Evolutionary conservation across 139 green algal genomes (phyloP).

Genomic region (Asterochloris erici): DNA sequence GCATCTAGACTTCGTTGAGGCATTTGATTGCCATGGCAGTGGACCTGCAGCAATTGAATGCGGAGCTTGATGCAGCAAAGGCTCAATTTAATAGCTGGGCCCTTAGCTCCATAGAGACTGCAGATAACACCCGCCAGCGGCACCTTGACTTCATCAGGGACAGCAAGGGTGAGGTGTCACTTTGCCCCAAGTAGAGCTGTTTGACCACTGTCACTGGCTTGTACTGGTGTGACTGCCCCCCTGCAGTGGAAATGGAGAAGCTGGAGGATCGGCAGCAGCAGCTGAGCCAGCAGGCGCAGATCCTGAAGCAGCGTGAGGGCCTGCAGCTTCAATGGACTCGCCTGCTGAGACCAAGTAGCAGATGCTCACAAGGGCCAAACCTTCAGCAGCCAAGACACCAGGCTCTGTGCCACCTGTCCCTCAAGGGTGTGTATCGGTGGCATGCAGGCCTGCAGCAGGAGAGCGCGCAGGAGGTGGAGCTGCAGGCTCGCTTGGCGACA

Average conservation of each 20-base stretch:
- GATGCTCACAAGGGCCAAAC: too few species aligned
- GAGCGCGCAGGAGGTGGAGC: not conserved
- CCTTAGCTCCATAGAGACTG: not conserved
- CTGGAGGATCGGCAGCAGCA: conserved; percentile 1
- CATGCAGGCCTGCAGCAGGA: conserved; percentile 10
- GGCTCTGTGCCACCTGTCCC: too few species aligned
- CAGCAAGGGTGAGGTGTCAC: not conserved
- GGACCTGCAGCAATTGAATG: not conserved
- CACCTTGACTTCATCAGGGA: not conserved
- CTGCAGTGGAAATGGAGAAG: not conserved
- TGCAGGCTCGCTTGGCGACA: conserved; percentile 3
- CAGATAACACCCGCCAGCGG: not conserved
- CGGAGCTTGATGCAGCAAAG: not conserved
- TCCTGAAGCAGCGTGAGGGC: conserved; percentile 7
- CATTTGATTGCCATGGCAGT: not conserved
- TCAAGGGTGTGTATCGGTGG: too few species aligned
- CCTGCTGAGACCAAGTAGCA: not conserved
- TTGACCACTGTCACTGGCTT: not conserved
- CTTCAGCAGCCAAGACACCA: too few species aligned
- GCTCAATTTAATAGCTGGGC: conserved; percentile 8
- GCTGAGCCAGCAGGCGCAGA: not conserved
- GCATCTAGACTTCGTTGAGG: not conserved
- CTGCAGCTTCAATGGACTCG: not conserved
- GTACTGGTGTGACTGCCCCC: not conserved
- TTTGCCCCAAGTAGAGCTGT: too few species aligned